Percentiles rank a stretch among this genome's conserved stretches.
Evolutionary conservation across 1,139 yeast genomes (phyloP).

Genomic region (Lodderomyces elongisporus): DNA sequence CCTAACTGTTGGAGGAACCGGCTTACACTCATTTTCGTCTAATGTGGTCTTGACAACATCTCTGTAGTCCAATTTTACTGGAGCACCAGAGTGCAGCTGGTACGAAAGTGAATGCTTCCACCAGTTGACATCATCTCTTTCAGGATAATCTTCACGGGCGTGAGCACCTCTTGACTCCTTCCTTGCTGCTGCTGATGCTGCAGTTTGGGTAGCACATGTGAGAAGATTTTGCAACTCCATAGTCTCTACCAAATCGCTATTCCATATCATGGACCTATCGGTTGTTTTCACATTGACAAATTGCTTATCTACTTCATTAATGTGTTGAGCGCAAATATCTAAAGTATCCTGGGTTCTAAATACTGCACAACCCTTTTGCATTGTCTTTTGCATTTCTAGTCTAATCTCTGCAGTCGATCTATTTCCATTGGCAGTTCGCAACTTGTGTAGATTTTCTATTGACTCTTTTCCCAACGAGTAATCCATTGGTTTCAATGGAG

Average conservation of each 20-base stretch:
- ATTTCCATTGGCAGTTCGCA: conserved; percentile 82
- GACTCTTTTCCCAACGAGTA: conserved; percentile 86
- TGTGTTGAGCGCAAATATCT: conserved; percentile 84
- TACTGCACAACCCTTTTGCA: conserved; percentile 97
- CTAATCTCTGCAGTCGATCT: conserved; percentile 84
- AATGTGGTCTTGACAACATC: conserved; percentile 75
- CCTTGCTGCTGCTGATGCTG: conserved; percentile 90
- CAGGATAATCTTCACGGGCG: conserved; percentile 96
- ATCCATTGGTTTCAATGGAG: conserved; percentile 71
- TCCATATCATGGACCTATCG: conserved; percentile 98
- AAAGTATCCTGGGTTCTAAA: conserved; percentile 91
- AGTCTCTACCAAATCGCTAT: conserved; percentile 93
- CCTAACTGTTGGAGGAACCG: conserved; percentile 96
- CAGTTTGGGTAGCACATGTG: conserved; percentile 97
- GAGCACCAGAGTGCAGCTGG: conserved; percentile 70
- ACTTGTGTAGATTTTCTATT: conserved; percentile 80
- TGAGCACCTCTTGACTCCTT: conserved; percentile 99
- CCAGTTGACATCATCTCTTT: conserved; percentile 94
- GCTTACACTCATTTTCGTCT: conserved; percentile 86
- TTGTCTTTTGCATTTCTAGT: conserved; percentile 85
- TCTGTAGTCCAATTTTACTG: conserved; percentile 78
- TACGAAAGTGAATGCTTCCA: conserved; percentile 96
- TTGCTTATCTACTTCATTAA: conserved; percentile 67
- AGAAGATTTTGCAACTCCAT: conserved; percentile 92
- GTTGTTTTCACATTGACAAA: conserved; percentile 70